Conservation (phyloP, 805 yeast genomes). For the Kluyveromyces dobzhanskii region DNA sequence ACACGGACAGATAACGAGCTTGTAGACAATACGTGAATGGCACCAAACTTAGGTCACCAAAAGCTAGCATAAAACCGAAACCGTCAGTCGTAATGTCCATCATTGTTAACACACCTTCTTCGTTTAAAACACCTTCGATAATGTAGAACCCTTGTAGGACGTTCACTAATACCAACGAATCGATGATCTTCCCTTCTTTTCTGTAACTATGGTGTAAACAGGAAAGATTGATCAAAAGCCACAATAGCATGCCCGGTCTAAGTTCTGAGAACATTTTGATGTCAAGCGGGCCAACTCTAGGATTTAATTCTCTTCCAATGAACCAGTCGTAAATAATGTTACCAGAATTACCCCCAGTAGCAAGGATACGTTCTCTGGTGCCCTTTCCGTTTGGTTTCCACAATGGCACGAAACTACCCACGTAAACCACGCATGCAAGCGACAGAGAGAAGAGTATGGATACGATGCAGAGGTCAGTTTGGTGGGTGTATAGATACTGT, state of each 20-base stretch:
- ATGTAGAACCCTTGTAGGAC: conserved; percentile 72
- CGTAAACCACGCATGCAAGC: conserved; percentile 57
- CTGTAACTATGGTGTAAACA: conserved; percentile 76
- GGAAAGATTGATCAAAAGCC: conserved; percentile 72
- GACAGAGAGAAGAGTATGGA: conserved; percentile 56
- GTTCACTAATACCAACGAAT: conserved; percentile 64
- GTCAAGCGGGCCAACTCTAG: conserved; percentile 78
- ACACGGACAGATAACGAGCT: conserved; percentile 67
- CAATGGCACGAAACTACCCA: conserved; percentile 58
- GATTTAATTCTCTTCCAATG: conserved; percentile 93
- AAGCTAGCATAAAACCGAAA: conserved; percentile 90
- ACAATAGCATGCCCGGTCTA: conserved; percentile 86
- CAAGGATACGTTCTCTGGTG: conserved; percentile 62
- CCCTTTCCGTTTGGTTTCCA: conserved; percentile 40
- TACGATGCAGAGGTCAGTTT: conserved; percentile 54
- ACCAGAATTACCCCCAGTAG: conserved; percentile 81
- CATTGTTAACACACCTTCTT: conserved; percentile 85
- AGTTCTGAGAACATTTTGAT: conserved; percentile 88
- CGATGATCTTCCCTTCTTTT: conserved; percentile 48
- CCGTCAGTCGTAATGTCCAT: conserved; percentile 96
- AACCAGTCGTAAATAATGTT: conserved; percentile 82
- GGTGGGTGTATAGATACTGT: conserved; percentile 61
- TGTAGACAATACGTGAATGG: conserved; percentile 90
- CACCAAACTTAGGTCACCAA: conserved; percentile 88
- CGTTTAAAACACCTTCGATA: conserved; percentile 86